Conservation (phyloP, 257 asterid species). For the Scutellaria minor region DNA sequence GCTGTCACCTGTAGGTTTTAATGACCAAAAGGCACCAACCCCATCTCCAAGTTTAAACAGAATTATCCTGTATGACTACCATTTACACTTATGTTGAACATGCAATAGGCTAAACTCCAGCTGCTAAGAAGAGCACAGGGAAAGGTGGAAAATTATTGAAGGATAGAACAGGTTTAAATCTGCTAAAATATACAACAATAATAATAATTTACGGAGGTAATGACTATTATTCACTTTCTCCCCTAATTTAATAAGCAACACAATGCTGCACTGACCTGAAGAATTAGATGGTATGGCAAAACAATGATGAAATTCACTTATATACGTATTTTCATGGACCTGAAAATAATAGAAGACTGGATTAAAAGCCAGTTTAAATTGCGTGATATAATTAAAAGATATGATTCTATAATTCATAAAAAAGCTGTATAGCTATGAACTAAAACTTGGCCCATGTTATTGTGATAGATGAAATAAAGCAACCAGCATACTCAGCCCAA, state of each 20-base stretch:
- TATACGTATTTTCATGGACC: conserved; percentile 96
- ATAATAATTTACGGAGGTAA: neutral
- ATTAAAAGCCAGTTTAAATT: conserved; percentile 27
- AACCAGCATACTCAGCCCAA: conserved; percentile 11
- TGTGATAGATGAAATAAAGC: neutral
- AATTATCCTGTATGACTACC: too few species aligned
- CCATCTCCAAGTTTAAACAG: neutral
- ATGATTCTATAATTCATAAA: conserved; percentile 11
- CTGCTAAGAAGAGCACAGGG: too few species aligned
- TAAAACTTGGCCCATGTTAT: neutral
- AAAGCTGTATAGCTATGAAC: conserved; percentile 10
- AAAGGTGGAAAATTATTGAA: too few species aligned
- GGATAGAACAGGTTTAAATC: too few species aligned
- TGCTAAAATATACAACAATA: neutral
- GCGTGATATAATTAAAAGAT: conserved; percentile 3
- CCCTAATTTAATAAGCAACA: conserved; percentile 17
- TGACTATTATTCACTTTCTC: conserved; percentile 1
- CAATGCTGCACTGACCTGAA: conserved; percentile 63
- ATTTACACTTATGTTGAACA: too few species aligned
- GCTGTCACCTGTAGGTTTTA: neutral
- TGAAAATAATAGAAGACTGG: conserved; percentile 38
- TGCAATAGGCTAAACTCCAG: too few species aligned
- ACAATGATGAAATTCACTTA: conserved; percentile 93
- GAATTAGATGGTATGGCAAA: conserved; percentile 70
- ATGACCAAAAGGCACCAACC: neutral